These are phyloP conservation scores for Fusarium burgessii DNA, from an alignment of 2,329 filamentous ascomycete genomes.

Conservation along the genomic window DNA sequence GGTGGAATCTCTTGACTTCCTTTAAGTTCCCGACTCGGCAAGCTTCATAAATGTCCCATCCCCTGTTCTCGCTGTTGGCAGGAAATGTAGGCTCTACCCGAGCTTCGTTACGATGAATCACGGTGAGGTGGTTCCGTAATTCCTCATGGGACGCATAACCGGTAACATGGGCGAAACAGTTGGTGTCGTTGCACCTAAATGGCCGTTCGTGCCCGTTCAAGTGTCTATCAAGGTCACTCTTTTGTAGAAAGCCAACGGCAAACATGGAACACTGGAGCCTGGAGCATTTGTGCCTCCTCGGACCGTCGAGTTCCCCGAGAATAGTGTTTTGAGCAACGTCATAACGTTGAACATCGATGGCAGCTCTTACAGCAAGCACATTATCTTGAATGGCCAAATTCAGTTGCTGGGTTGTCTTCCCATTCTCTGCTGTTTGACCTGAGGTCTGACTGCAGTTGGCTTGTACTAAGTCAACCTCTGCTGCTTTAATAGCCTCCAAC, in stretches of 20 bases:
- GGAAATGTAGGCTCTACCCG: accelerated
- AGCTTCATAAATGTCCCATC: not conserved
- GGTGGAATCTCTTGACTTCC: not conserved
- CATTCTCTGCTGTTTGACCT: accelerated
- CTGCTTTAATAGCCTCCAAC: accelerated
- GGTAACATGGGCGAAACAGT: accelerated
- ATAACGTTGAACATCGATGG: accelerated
- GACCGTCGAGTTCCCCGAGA: accelerated
- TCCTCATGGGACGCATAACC: accelerated
- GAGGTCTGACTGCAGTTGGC: accelerated
- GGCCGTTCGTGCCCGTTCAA: accelerated
- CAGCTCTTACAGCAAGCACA: accelerated
- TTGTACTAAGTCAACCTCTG: accelerated
- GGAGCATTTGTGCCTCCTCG: not conserved
- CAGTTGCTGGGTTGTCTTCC: accelerated
- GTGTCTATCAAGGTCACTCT: accelerated
- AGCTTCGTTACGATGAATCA: accelerated
- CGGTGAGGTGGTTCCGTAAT: not conserved
- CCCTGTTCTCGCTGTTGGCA: accelerated
- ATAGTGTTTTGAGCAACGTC: accelerated
- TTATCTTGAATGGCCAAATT: accelerated
- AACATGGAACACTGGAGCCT: not conserved
- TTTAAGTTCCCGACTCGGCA: not conserved
- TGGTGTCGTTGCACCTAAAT: accelerated
- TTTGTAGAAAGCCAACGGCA: accelerated